Evolutionary conservation across 2,329 filamentous ascomycete genomes (phyloP), one percentile per base, ranked within the genome.

Genomic region (Apiospora hydei): DNA sequence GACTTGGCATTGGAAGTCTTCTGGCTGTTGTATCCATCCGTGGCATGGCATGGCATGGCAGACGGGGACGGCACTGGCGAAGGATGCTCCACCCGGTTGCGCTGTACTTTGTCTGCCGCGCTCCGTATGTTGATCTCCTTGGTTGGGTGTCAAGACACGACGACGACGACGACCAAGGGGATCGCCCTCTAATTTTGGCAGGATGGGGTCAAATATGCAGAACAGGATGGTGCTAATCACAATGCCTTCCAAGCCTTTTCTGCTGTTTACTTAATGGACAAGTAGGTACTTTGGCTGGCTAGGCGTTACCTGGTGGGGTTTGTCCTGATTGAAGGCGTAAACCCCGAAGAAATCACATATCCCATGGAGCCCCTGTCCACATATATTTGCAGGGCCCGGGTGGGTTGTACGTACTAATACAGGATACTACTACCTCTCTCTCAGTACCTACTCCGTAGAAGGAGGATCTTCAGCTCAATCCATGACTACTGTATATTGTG

Each of bases 101-200:
- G 53, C 14, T 61, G 53, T 61, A 38, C 53, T 38, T 18, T 57
- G 24, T 30, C 51, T 16, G 2, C 16, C 13, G 5, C 24, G 5
- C 24, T 53, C 49, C 10, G 6, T 21, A 14, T 57, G 34, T 8
- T 61, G 30, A 14, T 38, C 51, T 61, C 53, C 30, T 61, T 61
- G 4, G 30, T 61, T 61, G 4, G 53, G 53, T 61, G 38, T 61
- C 53, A 38, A 61, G 53, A 61, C 53, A 61, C 53, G 53, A 49
- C 46, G 41, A 49, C 46, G 41, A 49, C 46, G 46, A 61, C 53
- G 16, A 34, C 26, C 18, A 21, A 61, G 16, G 16, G 16, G 53
- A 61, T 61, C 53, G 53, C 30, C 53, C 53, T 61, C 53, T 61
- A 61, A 34, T 61, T 61, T 61, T 21, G 53, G 53, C n/a, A 38